Conservation (phyloP, 2,329 filamentous ascomycete genomes). For the Pseudocercospora vitis region DNA sequence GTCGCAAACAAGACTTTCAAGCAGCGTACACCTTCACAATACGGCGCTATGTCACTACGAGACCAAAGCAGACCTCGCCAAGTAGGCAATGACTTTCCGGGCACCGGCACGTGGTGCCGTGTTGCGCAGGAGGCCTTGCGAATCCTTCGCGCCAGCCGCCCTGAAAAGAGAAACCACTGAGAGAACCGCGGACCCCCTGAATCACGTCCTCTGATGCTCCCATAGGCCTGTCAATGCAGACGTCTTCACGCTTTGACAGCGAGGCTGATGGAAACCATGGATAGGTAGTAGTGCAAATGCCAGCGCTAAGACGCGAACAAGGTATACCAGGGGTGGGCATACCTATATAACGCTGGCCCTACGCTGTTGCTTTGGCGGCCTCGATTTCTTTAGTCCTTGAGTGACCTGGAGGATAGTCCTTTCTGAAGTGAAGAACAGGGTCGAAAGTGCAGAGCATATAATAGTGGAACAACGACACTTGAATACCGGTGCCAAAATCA, state of each 20-base stretch:
- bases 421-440: no score
- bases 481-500: constrained; percentile 4
- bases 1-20: background rate
- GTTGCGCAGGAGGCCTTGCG: background rate
- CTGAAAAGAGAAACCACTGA: background rate
- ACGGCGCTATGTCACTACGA: no score
- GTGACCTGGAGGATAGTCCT: no score
- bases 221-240: background rate
- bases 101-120: background rate
- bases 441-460: no score
- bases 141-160: background rate
- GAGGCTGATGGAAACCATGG: background rate
- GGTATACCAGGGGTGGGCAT: no score
- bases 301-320: background rate
- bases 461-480: no score
- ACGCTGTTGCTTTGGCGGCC: no score
- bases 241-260: background rate
- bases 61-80: background rate
- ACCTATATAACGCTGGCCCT: background rate
- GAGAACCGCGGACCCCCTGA: background rate
- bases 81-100: background rate
- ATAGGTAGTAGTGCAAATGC: background rate
- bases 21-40: background rate
- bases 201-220: background rate
- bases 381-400: no score